Evolutionary conservation across 495 filamentous ascomycete genomes (phyloP), one percentile per base, ranked within the genome.

Genomic region (Eremomyces bilateralis): DNA sequence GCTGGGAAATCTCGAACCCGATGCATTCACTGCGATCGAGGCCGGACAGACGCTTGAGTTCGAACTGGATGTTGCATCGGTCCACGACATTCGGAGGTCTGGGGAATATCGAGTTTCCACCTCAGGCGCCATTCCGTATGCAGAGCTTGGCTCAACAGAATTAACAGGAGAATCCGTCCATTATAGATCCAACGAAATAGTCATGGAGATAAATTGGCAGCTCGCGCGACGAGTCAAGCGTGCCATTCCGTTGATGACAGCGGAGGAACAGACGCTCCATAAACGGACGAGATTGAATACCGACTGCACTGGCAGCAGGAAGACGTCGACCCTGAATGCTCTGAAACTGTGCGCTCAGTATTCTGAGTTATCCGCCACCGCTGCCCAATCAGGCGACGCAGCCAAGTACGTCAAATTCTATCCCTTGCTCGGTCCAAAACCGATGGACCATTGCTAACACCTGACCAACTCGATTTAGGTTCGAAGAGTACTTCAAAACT

Each of bases 401-500:
- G 37, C 57, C 34, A 68, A 65, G 45, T 36, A 20, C 12, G 19
- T 35, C 10, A 8, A 8, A 13, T 28, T 8, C 24, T 28, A 8
- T 8, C 24, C 24, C 15, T 33, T 8, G 8, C 15, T 15, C n/a
- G n/a, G n/a, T n/a, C n/a, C n/a, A n/a, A n/a, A n/a, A n/a, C n/a
- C n/a, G n/a, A n/a, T n/a, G n/a, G n/a, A n/a, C n/a, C n/a, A n/a
- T n/a, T n/a, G n/a, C n/a, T n/a, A n/a, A n/a, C n/a, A n/a, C n/a
- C n/a, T n/a, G n/a, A n/a, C n/a, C n/a, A n/a, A n/a, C n/a, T n/a
- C 12, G 24, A 21, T 22, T 22, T n/a, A 44, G 15, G 22, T 60
- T 74, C 46, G 46, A 37, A 8, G 67, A 71, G 39, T 73, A 71
- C 51, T 77, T 73, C 63, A 72, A 66, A 52, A 64, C 63, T 3